phyloP scores from a whole-genome alignment of 1,284 basidiomycete species.

The Cutaneotrichosporon spelunceum region DNA sequence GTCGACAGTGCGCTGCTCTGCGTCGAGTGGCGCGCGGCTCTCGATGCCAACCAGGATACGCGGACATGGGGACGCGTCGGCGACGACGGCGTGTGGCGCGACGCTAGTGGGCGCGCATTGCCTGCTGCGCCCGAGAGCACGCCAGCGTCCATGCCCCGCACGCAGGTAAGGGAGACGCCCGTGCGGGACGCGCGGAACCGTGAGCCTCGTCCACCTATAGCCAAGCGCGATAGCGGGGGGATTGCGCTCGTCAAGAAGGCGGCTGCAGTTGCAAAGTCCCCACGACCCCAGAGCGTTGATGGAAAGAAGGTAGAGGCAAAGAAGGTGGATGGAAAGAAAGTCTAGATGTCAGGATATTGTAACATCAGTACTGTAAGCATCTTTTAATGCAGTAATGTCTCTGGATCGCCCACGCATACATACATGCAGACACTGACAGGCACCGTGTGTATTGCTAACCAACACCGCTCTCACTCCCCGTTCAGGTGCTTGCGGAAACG shows the following conservation, averaged over 20 bases:
- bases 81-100: constrained; percentile 37
- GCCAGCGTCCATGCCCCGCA: constrained; percentile 4
- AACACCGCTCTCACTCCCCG: constrained; percentile 5
- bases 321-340: neutral
- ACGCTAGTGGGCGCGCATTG: constrained; percentile 18
- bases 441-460: neutral
- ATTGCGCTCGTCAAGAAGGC: neutral
- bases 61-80: constrained; percentile 56
- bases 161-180: constrained; percentile 2
- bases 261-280: neutral
- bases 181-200: constrained; percentile 4
- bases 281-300: neutral
- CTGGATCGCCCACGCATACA: neutral
- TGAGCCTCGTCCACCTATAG: neutral
- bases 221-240: neutral
- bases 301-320: no score
- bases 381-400: neutral
- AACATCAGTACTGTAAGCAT: neutral
- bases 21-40: constrained; percentile 60
- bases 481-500: constrained; percentile 24
- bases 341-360: neutral
- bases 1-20: constrained; percentile 62
- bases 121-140: constrained; percentile 6
- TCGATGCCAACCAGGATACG: constrained; percentile 67
- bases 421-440: neutral